Evolutionary conservation across 352 stramenopile species (phyloP).

Genomic region (Thalassiosira mediterranea): DNA sequence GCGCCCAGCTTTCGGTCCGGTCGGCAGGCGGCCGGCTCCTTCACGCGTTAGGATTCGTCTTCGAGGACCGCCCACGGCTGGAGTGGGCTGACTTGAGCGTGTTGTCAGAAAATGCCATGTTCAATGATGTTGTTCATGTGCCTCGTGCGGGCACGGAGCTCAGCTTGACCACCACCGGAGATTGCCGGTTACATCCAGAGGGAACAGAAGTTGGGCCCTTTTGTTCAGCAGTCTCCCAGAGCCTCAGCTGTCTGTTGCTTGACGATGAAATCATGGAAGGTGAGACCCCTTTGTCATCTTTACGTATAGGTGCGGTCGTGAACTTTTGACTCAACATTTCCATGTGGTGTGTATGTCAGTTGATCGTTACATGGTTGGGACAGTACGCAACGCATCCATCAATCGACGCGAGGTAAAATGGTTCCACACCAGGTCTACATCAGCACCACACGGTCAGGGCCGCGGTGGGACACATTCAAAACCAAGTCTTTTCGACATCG

Average conservation of each 20-base stretch:
- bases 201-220: constrained; percentile 51
- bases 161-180: constrained; percentile 45
- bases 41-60: constrained; percentile 47
- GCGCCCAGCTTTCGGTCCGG: constrained; percentile 38
- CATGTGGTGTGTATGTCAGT: too few species aligned
- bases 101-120: constrained; percentile 51
- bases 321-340: too few species aligned
- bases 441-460: constrained; percentile 22
- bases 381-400: constrained; percentile 15
- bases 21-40: constrained; percentile 43
- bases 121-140: constrained; percentile 51
- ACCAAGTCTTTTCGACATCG: constrained; percentile 47
- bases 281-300: too few species aligned
- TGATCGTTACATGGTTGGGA: constrained; percentile 44
- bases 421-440: constrained; percentile 45
- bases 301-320: too few species aligned
- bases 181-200: constrained; percentile 53
- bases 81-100: constrained; percentile 47
- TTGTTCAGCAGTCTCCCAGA: constrained; percentile 41
- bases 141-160: constrained; percentile 40
- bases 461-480: constrained; percentile 28
- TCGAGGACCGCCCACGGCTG: constrained; percentile 44
- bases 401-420: constrained; percentile 44
- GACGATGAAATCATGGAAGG: constrained; percentile 56
- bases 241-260: constrained; percentile 39